Conservation (phyloP, 805 yeast species). For the Ogataea naganishii region DNA sequence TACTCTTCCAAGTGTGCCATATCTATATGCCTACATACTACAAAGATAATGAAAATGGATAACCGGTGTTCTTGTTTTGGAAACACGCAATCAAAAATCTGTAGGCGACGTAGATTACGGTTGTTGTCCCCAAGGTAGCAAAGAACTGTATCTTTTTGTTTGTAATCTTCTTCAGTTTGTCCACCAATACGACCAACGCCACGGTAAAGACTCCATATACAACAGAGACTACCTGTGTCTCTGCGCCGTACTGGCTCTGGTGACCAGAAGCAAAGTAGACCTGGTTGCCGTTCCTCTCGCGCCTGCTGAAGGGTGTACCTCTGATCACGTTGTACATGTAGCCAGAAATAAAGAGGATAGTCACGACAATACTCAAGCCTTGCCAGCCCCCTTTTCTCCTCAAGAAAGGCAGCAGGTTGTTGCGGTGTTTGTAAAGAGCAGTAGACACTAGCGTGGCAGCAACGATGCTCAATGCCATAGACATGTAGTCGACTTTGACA, state of each 20-base stretch:
- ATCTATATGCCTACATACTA: slow-evolving; percentile 1
- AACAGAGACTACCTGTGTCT: slow-evolving; percentile 78
- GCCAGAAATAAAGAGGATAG: slow-evolving; percentile 74
- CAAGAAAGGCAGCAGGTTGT: slow-evolving; percentile 30
- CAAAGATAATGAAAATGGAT: slow-evolving; percentile 54
- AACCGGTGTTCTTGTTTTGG: slow-evolving; percentile 61
- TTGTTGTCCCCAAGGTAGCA: slow-evolving; percentile 35
- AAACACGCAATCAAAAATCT: slow-evolving; percentile 61
- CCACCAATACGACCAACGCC: slow-evolving; percentile 47
- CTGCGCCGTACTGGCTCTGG: slow-evolving; percentile 74
- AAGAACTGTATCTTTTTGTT: slow-evolving; percentile 38
- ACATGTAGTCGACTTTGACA: slow-evolving; percentile 32
- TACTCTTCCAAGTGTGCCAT: too few species aligned
- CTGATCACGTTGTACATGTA: slow-evolving; percentile 92
- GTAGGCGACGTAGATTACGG: slow-evolving; percentile 45
- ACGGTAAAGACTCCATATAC: slow-evolving; percentile 64
- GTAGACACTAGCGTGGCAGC: slow-evolving; percentile 25
- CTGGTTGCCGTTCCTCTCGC: slow-evolving; percentile 26
- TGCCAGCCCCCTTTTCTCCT: slow-evolving; percentile 66
- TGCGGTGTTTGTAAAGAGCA: slow-evolving; percentile 20
- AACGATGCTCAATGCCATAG: slow-evolving; percentile 26
- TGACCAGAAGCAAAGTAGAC: slow-evolving; percentile 47
- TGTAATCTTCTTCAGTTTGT: slow-evolving; percentile 42
- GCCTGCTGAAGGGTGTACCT: slow-evolving; percentile 53
- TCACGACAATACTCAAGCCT: slow-evolving; percentile 46